phyloP scores from a whole-genome alignment of 192 early-diverging fungal species.

The Backusella sp. region DNA sequence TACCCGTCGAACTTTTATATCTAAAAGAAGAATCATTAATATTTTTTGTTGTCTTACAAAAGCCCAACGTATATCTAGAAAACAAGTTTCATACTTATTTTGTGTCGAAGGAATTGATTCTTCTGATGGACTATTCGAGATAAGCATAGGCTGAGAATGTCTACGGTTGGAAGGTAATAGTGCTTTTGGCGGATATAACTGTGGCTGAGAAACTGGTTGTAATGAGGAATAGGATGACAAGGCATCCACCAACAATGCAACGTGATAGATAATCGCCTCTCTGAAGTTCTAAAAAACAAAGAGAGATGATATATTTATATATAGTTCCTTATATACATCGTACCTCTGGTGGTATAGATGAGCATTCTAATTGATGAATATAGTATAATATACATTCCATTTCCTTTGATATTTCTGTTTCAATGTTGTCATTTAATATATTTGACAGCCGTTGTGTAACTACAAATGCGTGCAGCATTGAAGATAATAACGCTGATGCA shows the following conservation, averaged over 20 bases:
- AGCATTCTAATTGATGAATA: background rate
- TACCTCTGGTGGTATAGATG: background rate
- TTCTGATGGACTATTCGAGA: background rate
- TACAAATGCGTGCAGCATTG: conserved; percentile 3
- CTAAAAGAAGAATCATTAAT: background rate
- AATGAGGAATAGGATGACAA: background rate
- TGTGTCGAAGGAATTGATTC: background rate
- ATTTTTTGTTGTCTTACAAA: background rate
- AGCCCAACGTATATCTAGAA: background rate
- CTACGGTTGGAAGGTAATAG: background rate
- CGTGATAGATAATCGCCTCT: conserved; percentile 1
- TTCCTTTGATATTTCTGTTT: background rate
- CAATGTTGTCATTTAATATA: background rate
- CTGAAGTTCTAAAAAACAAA: background rate
- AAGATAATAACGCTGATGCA: conserved; percentile 8
- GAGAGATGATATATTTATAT: background rate
- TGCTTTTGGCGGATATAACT: background rate
- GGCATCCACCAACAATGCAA: background rate
- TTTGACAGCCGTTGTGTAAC: background rate
- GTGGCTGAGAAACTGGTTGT: background rate
- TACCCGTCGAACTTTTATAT: background rate
- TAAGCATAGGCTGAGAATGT: background rate
- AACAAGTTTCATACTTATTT: background rate
- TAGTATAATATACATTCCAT: conserved; percentile 1
- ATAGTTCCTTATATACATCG: background rate